phyloP scores from a whole-genome alignment of 2,329 filamentous ascomycete species.

The Aspergillus sp. region DNA sequence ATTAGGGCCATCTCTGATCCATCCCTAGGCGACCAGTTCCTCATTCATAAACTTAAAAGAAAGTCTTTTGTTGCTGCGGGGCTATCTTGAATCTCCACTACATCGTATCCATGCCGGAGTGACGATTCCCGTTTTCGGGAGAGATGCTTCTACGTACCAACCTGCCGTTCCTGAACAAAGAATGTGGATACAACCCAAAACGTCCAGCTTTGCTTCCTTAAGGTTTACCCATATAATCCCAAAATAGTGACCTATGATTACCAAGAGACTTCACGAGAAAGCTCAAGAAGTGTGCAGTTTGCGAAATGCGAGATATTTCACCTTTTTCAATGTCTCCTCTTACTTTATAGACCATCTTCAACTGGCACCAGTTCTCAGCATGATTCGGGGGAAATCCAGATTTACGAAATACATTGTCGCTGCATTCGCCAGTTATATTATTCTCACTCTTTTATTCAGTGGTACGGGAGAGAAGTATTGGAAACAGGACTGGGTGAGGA shows the following conservation, averaged over 20 bases:
- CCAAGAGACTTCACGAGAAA: neutral
- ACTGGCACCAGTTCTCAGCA: neutral
- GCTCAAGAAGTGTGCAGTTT: neutral
- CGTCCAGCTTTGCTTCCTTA: neutral
- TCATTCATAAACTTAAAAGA: too few relatives aligned
- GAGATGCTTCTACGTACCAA: neutral
- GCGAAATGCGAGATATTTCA: neutral
- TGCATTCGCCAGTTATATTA: neutral
- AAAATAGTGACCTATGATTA: neutral
- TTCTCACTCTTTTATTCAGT: neutral
- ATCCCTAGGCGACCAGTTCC: too few relatives aligned
- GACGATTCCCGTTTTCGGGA: neutral
- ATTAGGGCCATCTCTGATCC: too few relatives aligned
- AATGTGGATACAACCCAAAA: neutral
- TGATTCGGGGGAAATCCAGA: neutral
- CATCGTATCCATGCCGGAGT: neutral
- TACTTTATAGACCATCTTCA: neutral
- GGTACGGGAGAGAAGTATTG: neutral
- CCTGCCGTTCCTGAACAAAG: neutral
- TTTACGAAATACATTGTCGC: neutral
- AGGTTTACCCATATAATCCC: neutral
- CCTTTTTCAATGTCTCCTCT: neutral
- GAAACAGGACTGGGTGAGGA: neutral
- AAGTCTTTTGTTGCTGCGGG: too few relatives aligned
- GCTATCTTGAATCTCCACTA: too few relatives aligned